Percentiles rank a stretch among this genome's conserved stretches.
Conservation (phyloP, 2,329 filamentous ascomycete genomes). For the Talaromyces sp. region DNA sequence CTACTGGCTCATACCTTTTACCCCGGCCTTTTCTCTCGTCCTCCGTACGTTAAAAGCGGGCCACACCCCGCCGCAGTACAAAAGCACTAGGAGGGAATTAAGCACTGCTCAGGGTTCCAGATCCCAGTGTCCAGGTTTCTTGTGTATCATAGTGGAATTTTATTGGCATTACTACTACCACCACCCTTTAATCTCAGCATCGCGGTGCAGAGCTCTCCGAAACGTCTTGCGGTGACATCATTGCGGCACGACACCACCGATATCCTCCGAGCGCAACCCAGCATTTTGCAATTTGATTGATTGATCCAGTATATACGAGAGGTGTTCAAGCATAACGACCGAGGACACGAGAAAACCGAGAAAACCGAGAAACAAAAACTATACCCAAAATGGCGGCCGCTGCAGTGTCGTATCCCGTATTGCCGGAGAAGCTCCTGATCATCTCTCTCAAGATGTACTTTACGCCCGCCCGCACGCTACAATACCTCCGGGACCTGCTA, state of each 20-base stretch:
- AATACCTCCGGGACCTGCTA: slow-evolving; percentile 49
- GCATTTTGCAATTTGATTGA: not conserved
- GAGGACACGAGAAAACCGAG: not conserved
- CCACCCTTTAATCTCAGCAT: not conserved
- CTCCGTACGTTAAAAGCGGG: not conserved
- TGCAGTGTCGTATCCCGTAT: slow-evolving; percentile 18
- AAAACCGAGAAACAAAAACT: not conserved
- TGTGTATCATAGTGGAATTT: not conserved
- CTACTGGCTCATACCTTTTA: not conserved
- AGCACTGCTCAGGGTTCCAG: not conserved
- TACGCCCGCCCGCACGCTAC: slow-evolving; percentile 54
- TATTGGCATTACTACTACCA: not conserved
- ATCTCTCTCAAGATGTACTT: slow-evolving; percentile 80
- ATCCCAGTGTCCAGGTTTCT: not conserved
- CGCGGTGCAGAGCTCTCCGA: not conserved
- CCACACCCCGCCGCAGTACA: not conserved
- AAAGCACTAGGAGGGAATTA: not conserved
- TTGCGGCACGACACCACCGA: slow-evolving; percentile 4
- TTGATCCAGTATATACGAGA: not conserved
- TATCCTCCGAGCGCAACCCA: not conserved
- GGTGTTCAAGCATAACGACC: not conserved
- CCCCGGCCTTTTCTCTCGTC: not conserved
- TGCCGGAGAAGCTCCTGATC: slow-evolving; percentile 60
- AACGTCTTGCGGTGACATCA: slow-evolving; percentile 5
- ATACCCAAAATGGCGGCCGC: slow-evolving; percentile 8